phyloP scores from a whole-genome alignment of 306 rosid genomes.

The Urtica urens region DNA sequence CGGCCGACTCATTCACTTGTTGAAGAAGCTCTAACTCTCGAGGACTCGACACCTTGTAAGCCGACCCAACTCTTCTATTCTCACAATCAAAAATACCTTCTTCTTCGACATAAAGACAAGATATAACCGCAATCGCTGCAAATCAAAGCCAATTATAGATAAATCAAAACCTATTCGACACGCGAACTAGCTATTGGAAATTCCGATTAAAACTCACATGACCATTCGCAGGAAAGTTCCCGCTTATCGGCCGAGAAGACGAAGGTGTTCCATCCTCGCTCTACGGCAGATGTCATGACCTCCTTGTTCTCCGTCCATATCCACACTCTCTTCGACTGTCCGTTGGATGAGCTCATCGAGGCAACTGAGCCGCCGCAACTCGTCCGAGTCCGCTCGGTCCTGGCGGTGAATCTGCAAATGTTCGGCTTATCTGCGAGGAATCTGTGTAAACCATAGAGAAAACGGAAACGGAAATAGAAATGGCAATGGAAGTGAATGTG shows the following conservation, averaged over 20 bases:
- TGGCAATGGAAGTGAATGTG: not conserved
- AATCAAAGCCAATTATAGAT: not conserved
- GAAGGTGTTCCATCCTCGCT: constrained; percentile 85
- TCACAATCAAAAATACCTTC: constrained; percentile 48
- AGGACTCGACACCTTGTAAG: constrained; percentile 47
- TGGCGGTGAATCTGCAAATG: constrained; percentile 20
- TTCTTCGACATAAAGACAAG: constrained; percentile 52
- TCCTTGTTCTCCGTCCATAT: constrained; percentile 59
- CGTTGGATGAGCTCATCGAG: constrained; percentile 22
- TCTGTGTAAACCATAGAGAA: not conserved
- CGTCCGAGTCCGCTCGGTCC: not conserved
- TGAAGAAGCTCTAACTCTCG: constrained; percentile 51
- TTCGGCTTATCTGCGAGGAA: constrained; percentile 20
- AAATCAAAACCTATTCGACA: not conserved
- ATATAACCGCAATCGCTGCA: constrained; percentile 54
- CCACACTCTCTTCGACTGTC: constrained; percentile 62
- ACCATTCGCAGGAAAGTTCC: constrained; percentile 64
- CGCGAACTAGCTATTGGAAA: not conserved
- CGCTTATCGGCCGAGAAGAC: constrained; percentile 36
- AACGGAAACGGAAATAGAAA: not conserved
- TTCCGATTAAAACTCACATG: constrained; percentile 39
- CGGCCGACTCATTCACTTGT: constrained; percentile 35
- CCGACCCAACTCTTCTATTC: constrained; percentile 43
- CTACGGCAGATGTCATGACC: constrained; percentile 83
- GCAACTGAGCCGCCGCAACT: constrained; percentile 9